Base-by-base conservation (phyloP, 768 basidiomycete species). In the Austroboletus eburneus region DNA sequence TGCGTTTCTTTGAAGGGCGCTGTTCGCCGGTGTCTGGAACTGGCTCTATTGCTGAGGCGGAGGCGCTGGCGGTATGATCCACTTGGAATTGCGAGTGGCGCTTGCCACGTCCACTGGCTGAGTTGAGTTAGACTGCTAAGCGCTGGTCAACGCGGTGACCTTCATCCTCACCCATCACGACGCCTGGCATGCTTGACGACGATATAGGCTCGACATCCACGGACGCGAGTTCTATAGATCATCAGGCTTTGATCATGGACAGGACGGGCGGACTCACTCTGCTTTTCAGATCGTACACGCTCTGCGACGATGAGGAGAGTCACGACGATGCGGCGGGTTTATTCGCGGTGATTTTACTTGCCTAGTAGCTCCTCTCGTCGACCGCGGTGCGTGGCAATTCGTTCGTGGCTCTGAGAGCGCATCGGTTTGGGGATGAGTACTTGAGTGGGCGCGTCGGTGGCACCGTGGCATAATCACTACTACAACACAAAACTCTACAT, bases 1-100 rank as follows among this genome's bases (percentile, higher is more conserved):
- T 59, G 18, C 16, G 51, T 46, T 49, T 57, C 53, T 65, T 65
- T 20, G 37, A 49, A 39, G 52, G 53, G 29, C 30, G 50, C 7
- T 45, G 54, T 42, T 48, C 49, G 5, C 12, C 37, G 20, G 34
- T 4, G 3, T 45, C 46, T 20, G 41, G 30, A 22, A 22, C 23
- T 17, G 27, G 39, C 16, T 44, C 49, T 34, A 17, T 21, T 24
- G 33, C 35, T 4, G 41, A 36, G 13, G 36, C 29, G 17, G 54
- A 51, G 29, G 18, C 39, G 29, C n/a, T 22, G 5, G 40, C 17
- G 16, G 32, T 48, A 18, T 9, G 23, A 43, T 45, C 42, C 23
- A 16, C 23, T 36, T 45, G 48, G 7, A 45, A 46, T 12, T 36
- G 47, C 8, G 36, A 37, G 22, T 22, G 43, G 21, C 54, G 60